Evolutionary conservation across 2,329 filamentous ascomycete genomes (phyloP).

Genomic region (Alternaria ethzedia): DNA sequence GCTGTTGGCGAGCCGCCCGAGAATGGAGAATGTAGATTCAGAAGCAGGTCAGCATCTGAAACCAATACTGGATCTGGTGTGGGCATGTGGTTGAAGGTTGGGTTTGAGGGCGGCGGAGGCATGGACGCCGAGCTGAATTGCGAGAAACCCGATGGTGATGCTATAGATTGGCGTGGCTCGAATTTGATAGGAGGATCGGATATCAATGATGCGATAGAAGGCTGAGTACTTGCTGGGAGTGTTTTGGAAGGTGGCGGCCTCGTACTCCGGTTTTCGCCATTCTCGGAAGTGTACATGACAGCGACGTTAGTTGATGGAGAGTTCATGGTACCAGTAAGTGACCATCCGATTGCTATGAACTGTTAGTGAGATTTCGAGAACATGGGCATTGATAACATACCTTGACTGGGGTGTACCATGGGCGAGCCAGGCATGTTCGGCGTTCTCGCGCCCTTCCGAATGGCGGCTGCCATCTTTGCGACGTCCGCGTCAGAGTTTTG

Average conservation of each 20-base stretch:
- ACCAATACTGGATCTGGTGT: slow-evolving; percentile 46
- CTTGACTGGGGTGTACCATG: slow-evolving; percentile 58
- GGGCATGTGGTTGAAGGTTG: slow-evolving; percentile 28
- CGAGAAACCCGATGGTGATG: slow-evolving; percentile 30
- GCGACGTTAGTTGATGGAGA: slow-evolving; percentile 84
- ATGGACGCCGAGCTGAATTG: slow-evolving; percentile 39
- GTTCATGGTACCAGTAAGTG: slow-evolving; percentile 84
- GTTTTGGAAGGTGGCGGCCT: slow-evolving; percentile 28
- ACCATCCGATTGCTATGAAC: slow-evolving; percentile 74
- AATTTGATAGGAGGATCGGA: slow-evolving; percentile 38
- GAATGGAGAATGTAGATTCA: slow-evolving; percentile 58
- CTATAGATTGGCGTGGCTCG: slow-evolving; percentile 27
- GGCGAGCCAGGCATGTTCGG: slow-evolving; percentile 53
- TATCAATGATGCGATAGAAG: slow-evolving; percentile 42
- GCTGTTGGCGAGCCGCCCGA: slow-evolving; percentile 31
- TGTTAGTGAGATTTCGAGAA: slow-evolving; percentile 12
- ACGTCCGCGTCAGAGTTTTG: slow-evolving; percentile 38
- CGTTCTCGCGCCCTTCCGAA: slow-evolving; percentile 36
- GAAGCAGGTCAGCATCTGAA: slow-evolving; percentile 55
- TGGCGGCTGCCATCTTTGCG: slow-evolving; percentile 40
- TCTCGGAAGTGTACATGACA: slow-evolving; percentile 72
- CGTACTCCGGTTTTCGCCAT: slow-evolving; percentile 31
- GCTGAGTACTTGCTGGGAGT: slow-evolving; percentile 26
- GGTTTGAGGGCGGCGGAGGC: slow-evolving; percentile 42
- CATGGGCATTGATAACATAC: slow-evolving; percentile 30